Base-by-base conservation (phyloP, 1,284 basidiomycete species). In the Erythrobasidium hasegawianum region DNA sequence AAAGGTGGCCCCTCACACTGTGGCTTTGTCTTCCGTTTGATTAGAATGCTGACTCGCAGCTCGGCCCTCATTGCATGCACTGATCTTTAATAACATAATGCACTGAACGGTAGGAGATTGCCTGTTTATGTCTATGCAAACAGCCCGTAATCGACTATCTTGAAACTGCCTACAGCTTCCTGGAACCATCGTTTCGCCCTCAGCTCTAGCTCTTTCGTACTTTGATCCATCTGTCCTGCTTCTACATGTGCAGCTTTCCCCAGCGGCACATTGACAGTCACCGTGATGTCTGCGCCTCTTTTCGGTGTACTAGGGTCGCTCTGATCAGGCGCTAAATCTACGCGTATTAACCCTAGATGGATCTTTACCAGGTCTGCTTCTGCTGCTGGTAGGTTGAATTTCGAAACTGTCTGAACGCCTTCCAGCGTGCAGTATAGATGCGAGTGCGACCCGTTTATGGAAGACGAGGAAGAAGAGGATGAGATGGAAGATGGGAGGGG, bases 221-320 rank as follows among this genome's bases (percentile, higher is more conserved):
- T 73, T 7, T 70, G 72, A 38, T 62, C 72, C 16, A 65, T 69
- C 64, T 69, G 75, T 69, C 68, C 79, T 71, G 59, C 76, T 76
- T 78, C 76, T 26, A 80, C 80, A 59, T 83, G 82, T 16, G 77
- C 67, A 22, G 72, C 76, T 16, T 82, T 77, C 41, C 73, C 74
- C 41, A 81, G 76, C 16, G 89, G 89, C 24, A 89, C 81, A 76
- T 93, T 96, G 75, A 87, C 87, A 20, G 87, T 86, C 70, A 89
- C 81, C 40, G 94, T 87, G 20, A 53, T 76, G 76, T 96, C 93
- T 8, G 86, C 83, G 27, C 68, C 56, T 49, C 58, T 29, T 20
- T 38, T n/a, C 20, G 18, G 24, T 27, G 14, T 14, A 40, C 43
- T 8, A 20, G 60, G 16, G 13, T 70, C 59, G 45, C 68, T 68